Base-by-base conservation (phyloP, 441 rosid genomes). In the Populus hybrid region DNA sequence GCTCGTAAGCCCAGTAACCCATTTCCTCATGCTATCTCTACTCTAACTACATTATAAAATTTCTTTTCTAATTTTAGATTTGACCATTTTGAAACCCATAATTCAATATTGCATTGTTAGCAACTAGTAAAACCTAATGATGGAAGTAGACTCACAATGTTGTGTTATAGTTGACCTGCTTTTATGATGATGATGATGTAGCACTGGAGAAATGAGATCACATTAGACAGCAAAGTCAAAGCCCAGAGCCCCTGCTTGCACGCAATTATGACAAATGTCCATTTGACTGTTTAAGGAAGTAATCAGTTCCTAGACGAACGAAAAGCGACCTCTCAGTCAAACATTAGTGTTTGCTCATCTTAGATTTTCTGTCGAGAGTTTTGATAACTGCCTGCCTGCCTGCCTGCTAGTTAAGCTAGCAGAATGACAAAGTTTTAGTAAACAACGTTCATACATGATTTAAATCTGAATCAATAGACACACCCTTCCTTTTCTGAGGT, bases 1-100 rank as follows among this genome's bases (percentile, higher is more conserved):
- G 97, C 89, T 86, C 89, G 96, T 90, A 88, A 91, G 93, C 30
- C 38, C 7, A 26, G 64, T 30, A n/a, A 18, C 50, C 61, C 35
- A 66, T 5, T 65, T 42, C 50, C 50, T 16, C 26, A 11, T 21
- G 24, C 4, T 5, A 11, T 0, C 42, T 38, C 10, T 4, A 5
- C 64, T 36, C 26, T 20, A 46, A 8, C 40, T 18, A 46, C 20
- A 46, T 14, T 1, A 14, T 14, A 12, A 10, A 8, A 28, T 59
- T 72, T 38, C 10, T 28, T 21, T 9, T 67, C 38, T 63, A 63
- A 30, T 30, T 67, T 67, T 28, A 67, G 20, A 30, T 26, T 24
- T 26, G 20, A 26, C 10, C 38, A 14, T 30, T 21, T 21, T 10
- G 66, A 61, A 61, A 61, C 24, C 11, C 66, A 9, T 61, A 23